Base-by-base conservation (phyloP, 352 stramenopile species). In the Elongisporangium prolatum region DNA sequence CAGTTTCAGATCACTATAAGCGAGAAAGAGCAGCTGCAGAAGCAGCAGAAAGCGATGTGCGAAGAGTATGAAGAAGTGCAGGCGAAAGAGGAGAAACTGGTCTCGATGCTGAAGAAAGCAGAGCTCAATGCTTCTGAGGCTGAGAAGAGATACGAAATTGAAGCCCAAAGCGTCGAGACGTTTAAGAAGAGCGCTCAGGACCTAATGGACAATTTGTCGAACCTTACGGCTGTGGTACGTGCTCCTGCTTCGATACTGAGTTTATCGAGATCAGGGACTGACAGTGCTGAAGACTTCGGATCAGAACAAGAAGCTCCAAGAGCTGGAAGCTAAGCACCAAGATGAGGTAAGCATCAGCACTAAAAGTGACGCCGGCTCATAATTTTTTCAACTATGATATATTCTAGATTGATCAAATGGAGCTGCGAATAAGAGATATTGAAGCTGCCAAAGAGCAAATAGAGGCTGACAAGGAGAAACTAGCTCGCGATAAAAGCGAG, bases 161-260 rank as follows among this genome's bases (percentile, higher is more conserved):
- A 72, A 11, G 55, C 52, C 0, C 59, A 75, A 60, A 67, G 65
- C 17, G 56, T 75, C 21, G 77, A 85, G 51, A 65, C 56, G 34
- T 72, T 53, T 38, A 86, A 90, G 67, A 75, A 75, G 59, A 83
- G 77, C n/a, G 74, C 84, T 56, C 74, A 87, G 37, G 76, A 85
- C 37, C 57, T 90, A 47, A 74, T 88, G 55, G 75, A 87, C 28
- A 90, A 85, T 50, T 55, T 90, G 47, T 75, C 69, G n/a, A 86
- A 71, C 25, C 67, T 90, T 56, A 90, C 77, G 4, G 66, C 68
- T 18, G 69, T 86, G 68, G 75, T 85, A 57, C 54, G 71, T 69
- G 24, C 8, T 13, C 4, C 17, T 48, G 40, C 48, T 18, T 8
- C 10, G n/a, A 14, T 57, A 10, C 11, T 18, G 49, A 37, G 21